Percentiles rank a stretch among this genome's conserved stretches.
Conservation (phyloP, 345 rosid species). For the Psidium friedrichsthalianum region DNA sequence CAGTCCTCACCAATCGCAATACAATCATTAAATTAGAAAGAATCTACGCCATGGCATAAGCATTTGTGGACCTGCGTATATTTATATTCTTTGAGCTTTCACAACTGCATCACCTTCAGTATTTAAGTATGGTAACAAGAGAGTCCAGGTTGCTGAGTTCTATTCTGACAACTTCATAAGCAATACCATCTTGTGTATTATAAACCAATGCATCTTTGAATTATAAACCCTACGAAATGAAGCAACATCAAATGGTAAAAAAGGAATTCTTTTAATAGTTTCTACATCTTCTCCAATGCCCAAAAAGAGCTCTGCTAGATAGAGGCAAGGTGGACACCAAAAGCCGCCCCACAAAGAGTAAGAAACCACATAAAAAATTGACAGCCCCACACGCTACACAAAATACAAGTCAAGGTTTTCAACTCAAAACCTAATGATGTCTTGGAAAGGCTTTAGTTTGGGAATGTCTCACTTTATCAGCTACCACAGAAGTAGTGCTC, state of each 20-base stretch:
- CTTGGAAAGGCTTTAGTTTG: neutral
- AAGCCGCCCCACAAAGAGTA: neutral
- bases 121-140: neutral
- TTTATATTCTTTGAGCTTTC: neutral
- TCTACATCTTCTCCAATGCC: neutral
- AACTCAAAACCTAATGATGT: neutral
- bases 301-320: neutral
- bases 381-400: neutral
- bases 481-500: neutral
- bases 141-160: neutral
- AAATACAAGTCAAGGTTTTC: neutral
- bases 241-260: neutral
- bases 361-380: neutral
- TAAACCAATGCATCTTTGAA: neutral
- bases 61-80: neutral
- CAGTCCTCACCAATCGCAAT: neutral
- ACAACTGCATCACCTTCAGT: neutral
- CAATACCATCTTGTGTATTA: neutral
- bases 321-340: neutral
- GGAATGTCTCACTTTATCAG: neutral
- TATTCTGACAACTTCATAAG: neutral
- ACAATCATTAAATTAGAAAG: neutral
- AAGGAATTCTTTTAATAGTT: neutral
- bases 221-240: neutral
- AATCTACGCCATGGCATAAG: neutral